Conservation (phyloP, 2,329 filamentous ascomycete genomes). For the Penicillium sumatraense region DNA sequence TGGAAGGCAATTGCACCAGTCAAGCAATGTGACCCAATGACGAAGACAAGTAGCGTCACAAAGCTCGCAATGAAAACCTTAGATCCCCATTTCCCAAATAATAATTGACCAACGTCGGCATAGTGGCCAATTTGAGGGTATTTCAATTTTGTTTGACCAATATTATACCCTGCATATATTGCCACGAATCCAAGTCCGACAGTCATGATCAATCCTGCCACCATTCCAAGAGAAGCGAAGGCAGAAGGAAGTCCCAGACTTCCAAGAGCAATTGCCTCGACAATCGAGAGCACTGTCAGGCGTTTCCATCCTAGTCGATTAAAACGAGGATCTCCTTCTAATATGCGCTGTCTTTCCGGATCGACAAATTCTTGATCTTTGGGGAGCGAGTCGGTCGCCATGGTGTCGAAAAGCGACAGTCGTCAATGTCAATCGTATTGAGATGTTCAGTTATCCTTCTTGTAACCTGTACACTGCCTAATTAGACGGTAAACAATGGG, state of each 20-base stretch:
- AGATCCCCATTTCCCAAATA: constrained; percentile 14
- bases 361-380: neutral
- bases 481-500: too few species aligned
- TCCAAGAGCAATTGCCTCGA: constrained; percentile 13
- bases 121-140: constrained; percentile 18
- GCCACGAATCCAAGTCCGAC: constrained; percentile 43
- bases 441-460: neutral
- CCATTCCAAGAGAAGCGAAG: constrained; percentile 50
- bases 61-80: constrained; percentile 17
- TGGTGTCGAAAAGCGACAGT: neutral
- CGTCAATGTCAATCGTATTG: too few species aligned
- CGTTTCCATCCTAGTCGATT: constrained; percentile 13
- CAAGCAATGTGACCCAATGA: constrained; percentile 18
- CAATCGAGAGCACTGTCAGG: constrained; percentile 13
- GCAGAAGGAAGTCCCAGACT: constrained; percentile 26
- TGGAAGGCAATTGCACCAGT: constrained; percentile 18
- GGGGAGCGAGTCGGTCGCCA: neutral
- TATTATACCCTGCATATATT: constrained; percentile 34
- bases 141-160: constrained; percentile 17
- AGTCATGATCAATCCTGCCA: constrained; percentile 47
- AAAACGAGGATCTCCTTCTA: constrained; percentile 1
- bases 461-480: too few species aligned
- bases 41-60: constrained; percentile 12
- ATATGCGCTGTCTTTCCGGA: neutral
- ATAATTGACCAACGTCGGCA: constrained; percentile 13